Percentiles rank a stretch among this genome's conserved stretches.
These are phyloP conservation scores for Rhizopus sp. DNA, from an alignment of 371 early-diverging fungal species.

Conservation along the genomic window DNA sequence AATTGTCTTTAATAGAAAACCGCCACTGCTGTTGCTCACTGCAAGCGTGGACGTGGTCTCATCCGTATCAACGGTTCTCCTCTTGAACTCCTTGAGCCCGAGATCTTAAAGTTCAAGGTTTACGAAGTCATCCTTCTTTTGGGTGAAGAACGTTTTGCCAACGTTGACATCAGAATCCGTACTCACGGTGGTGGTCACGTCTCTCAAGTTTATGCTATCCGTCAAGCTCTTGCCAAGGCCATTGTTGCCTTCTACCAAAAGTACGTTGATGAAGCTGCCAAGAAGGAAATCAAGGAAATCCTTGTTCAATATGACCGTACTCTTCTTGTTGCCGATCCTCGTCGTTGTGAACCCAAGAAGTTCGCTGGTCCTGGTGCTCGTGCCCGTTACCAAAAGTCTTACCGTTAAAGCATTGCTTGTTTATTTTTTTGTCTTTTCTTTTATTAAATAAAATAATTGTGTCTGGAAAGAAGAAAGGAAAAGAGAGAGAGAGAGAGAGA, in stretches of 20 bases:
- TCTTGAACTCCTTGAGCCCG: constrained; percentile 95
- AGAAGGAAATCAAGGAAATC: constrained; percentile 98
- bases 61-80: constrained; percentile 96
- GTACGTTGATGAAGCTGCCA: constrained; percentile 98
- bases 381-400: constrained; percentile 98
- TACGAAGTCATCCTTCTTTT: constrained; percentile 98
- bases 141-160: constrained; percentile 95
- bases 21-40: constrained; percentile 99
- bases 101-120: constrained; percentile 97
- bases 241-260: constrained; percentile 99
- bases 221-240: constrained; percentile 99
- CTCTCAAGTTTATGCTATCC: constrained; percentile 98
- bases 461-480: not conserved
- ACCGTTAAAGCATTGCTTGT: constrained; percentile 72
- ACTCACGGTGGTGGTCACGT: constrained; percentile 99
- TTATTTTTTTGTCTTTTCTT: constrained; percentile 11
- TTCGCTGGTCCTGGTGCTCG: constrained; percentile 99
- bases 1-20: constrained; percentile 79
- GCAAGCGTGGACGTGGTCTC: constrained; percentile 97
- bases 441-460: constrained; percentile 4
- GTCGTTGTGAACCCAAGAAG: constrained; percentile 99
- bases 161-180: constrained; percentile 97
- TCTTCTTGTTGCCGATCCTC: constrained; percentile 99
- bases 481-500: too few relatives aligned
- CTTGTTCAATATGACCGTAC: constrained; percentile 98